Evolutionary conservation across 2,329 filamentous ascomycete species (phyloP).

Genomic region (Cryphonectria carpinicola): DNA sequence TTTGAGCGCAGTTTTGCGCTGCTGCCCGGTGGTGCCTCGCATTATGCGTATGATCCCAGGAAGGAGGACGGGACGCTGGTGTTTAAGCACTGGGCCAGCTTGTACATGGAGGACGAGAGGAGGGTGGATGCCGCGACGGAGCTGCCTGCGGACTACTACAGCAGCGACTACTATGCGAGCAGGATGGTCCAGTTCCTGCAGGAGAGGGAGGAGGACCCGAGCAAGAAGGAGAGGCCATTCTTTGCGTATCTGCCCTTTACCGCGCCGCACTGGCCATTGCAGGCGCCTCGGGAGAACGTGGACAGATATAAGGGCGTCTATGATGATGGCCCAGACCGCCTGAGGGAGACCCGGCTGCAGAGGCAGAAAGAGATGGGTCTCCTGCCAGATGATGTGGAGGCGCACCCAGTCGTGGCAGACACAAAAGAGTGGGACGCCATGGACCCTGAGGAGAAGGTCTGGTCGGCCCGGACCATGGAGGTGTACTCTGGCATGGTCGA

Average conservation of each 20-base stretch:
- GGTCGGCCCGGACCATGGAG: conserved; percentile 61
- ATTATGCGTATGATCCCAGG: conserved; percentile 55
- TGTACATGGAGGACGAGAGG: conserved; percentile 45
- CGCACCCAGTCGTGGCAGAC: conserved; percentile 54
- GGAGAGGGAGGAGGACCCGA: conserved; percentile 47
- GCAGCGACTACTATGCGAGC: conserved; percentile 54
- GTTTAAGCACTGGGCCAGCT: conserved; percentile 41
- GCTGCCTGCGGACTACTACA: conserved; percentile 56
- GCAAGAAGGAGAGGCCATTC: conserved; percentile 48
- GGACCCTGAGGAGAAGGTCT: conserved; percentile 48
- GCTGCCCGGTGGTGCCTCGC: conserved; percentile 62
- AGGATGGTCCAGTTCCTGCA: conserved; percentile 56
- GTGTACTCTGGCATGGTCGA: conserved; percentile 68
- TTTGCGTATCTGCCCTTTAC: conserved; percentile 66
- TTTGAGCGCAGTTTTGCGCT: conserved; percentile 64
- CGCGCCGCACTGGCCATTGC: conserved; percentile 66
- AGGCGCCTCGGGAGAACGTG: conserved; percentile 58
- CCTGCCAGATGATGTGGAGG: conserved; percentile 52
- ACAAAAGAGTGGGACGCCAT: conserved; percentile 54
- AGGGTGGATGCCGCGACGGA: conserved; percentile 43
- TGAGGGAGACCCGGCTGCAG: conserved; percentile 56
- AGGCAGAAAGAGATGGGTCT: conserved; percentile 61
- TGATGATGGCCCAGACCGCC: conserved; percentile 61
- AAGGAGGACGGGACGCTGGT: conserved; percentile 31
- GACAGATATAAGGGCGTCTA: conserved; percentile 65